Base-by-base conservation (phyloP, 306 rosid species). In the Lithocarpus polystachyus region DNA sequence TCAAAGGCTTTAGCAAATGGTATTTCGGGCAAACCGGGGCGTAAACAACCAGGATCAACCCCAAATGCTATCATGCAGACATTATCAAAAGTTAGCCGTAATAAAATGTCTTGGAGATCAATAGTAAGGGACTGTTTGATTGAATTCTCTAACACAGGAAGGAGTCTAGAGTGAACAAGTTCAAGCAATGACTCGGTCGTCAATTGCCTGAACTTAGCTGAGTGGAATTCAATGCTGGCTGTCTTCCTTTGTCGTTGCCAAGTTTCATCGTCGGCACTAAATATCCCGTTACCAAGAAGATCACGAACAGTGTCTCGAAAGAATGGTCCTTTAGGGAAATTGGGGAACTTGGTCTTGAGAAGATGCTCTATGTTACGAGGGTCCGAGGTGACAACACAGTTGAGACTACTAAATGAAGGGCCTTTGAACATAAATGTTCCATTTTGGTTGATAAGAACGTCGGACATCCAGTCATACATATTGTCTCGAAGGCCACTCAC, bases 1-100 rank as follows among this genome's bases (percentile, higher is more conserved):
- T 95, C 99, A 60, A 95, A 95, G 14, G 98, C 97, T 70, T 55
- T 85, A 3, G 99, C 99, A 74, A 95, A 95, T 6, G 97, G 91
- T 24, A 95, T 91, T 26, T 71, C 77, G 2, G 95, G 90, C 56
- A 91, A 81, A n/a, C 86, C 86, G 1, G 56, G 75, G 37, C 77
- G 59, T 65, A 88, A 84, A 74, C 99, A 95, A 56, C 99, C 97
- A 2, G 99, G 98, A 76, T 95, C 98, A 24, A 86, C 98, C 18
- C 99, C 99, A 31, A 92, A 95, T 1, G 99, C 99, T 26, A 95
- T 89, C 92, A 95, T 87, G 72, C 99, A 95, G 0, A 95, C 94
- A 62, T 95, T 92, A 48, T 95, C 99, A 72, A 95, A 95, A 18
- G 99, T 95, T 26, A 95, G 65, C 77, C 98, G 85, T 15, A 95